Percentiles rank a stretch among this genome's conserved stretches.
phyloP scores from a whole-genome alignment of 192 early-diverging fungal species.

The Lobosporangium transversale region DNA sequence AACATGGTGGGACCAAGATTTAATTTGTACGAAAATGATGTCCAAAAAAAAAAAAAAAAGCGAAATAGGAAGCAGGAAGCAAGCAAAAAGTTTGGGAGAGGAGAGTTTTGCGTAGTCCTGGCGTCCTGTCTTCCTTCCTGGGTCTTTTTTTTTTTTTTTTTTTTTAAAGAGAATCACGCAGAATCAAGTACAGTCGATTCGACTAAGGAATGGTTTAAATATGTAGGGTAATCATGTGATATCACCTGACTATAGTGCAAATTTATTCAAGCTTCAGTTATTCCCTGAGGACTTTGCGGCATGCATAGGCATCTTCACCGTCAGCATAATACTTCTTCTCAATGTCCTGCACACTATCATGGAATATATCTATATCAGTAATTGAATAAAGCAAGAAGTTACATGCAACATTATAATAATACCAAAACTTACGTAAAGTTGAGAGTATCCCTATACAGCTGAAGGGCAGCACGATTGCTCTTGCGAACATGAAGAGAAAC shows the following conservation, averaged over 20 bases:
- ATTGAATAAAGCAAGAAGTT: conserved; percentile 1
- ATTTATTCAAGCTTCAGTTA: too few species aligned
- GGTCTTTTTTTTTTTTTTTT: too few species aligned
- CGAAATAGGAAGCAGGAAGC: not conserved
- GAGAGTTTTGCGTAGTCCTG: too few species aligned
- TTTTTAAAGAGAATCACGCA: not conserved
- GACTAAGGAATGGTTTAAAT: too few species aligned
- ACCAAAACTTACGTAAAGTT: conserved; percentile 75
- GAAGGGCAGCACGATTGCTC: conserved; percentile 92
- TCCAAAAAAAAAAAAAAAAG: not conserved
- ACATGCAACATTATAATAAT: not conserved
- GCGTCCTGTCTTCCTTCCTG: too few species aligned
- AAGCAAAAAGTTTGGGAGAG: too few species aligned
- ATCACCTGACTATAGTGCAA: too few species aligned
- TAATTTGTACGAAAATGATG: not conserved
- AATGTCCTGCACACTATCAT: conserved; percentile 77
- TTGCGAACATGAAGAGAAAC: conserved; percentile 96
- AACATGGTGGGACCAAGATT: conserved; percentile 12
- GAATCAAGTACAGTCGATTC: not conserved
- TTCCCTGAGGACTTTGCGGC: conserved; percentile 59
- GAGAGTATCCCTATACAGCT: conserved; percentile 92
- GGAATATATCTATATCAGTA: not conserved
- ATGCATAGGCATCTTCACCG: conserved; percentile 91
- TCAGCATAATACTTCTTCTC: conserved; percentile 99
- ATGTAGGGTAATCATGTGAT: too few species aligned